A percentile compares a stretch with the other conserved stretches of the same genome.
Evolutionary conservation across 345 rosid species (phyloP).

Genomic region (Laguncularia racemosa): DNA sequence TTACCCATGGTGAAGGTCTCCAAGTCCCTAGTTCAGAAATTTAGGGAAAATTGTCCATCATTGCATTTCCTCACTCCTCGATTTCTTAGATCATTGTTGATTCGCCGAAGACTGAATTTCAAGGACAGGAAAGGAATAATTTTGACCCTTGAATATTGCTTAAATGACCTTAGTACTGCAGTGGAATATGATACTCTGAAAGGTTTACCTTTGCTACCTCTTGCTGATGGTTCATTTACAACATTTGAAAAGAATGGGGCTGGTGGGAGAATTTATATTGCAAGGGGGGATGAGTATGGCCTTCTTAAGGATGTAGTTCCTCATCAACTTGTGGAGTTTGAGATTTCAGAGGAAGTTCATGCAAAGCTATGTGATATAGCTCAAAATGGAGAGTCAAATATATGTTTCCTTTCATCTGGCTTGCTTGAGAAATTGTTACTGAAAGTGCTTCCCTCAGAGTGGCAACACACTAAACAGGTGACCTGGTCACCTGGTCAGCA

Average conservation of each 20-base stretch:
- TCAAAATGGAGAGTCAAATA: slow-evolving; percentile 57
- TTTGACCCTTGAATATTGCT: slow-evolving; percentile 82
- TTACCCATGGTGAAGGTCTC: slow-evolving; percentile 64
- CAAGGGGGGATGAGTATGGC: slow-evolving; percentile 59
- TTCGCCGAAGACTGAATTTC: slow-evolving; percentile 65
- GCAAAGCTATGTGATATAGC: slow-evolving; percentile 66
- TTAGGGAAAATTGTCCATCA: slow-evolving; percentile 62
- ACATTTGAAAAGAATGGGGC: slow-evolving; percentile 62
- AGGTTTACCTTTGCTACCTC: slow-evolving; percentile 84
- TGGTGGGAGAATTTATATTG: slow-evolving; percentile 73
- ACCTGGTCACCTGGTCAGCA: slow-evolving; percentile 72
- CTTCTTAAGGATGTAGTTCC: slow-evolving; percentile 81
- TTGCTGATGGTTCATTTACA: slow-evolving; percentile 78
- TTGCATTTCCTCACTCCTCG: slow-evolving; percentile 76
- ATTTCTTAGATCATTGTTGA: slow-evolving; percentile 59
- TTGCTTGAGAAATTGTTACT: slow-evolving; percentile 82
- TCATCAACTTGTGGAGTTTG: slow-evolving; percentile 59
- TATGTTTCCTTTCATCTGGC: slow-evolving; percentile 66
- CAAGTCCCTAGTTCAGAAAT: slow-evolving; percentile 55
- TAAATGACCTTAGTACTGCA: slow-evolving; percentile 60
- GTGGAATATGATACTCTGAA: slow-evolving; percentile 37
- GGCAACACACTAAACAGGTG: slow-evolving; percentile 68
- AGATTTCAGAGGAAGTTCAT: slow-evolving; percentile 55
- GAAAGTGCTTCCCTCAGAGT: slow-evolving; percentile 79
- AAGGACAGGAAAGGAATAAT: slow-evolving; percentile 53